phyloP scores from a whole-genome alignment of 768 basidiomycete species.

The Serendipita sp. region DNA sequence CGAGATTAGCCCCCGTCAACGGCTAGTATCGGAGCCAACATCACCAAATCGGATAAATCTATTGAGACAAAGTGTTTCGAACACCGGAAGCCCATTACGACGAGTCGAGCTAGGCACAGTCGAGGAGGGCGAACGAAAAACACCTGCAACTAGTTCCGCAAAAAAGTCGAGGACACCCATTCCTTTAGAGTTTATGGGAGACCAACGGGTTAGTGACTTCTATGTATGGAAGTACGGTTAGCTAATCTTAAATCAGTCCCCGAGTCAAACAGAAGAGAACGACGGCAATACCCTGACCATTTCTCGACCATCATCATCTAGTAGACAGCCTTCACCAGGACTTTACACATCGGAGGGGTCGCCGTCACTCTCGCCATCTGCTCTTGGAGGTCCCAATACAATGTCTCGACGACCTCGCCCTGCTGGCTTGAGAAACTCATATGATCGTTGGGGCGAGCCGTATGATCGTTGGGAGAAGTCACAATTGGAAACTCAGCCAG shows the following conservation, averaged over 20 bases:
- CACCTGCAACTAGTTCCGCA: neutral
- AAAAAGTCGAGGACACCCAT: neutral
- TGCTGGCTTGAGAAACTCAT: neutral
- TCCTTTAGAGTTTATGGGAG: neutral
- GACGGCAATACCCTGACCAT: neutral
- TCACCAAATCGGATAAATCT: neutral
- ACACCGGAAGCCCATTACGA: neutral
- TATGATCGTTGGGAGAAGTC: neutral
- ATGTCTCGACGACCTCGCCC: neutral
- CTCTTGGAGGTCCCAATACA: neutral
- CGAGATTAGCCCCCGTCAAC: neutral
- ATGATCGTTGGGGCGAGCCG: neutral
- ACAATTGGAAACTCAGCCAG: neutral
- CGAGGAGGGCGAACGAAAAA: neutral
- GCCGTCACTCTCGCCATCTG: neutral
- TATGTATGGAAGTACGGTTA: neutral
- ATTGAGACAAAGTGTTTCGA: neutral
- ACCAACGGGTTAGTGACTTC: neutral
- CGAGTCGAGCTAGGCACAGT: neutral
- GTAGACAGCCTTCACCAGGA: neutral
- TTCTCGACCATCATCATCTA: neutral
- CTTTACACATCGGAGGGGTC: neutral
- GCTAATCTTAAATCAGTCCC: neutral
- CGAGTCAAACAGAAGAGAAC: neutral
- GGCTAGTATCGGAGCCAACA: neutral